Evolutionary conservation across 2,329 filamentous ascomycete species (phyloP).

Genomic region (Pyricularia grisea): DNA sequence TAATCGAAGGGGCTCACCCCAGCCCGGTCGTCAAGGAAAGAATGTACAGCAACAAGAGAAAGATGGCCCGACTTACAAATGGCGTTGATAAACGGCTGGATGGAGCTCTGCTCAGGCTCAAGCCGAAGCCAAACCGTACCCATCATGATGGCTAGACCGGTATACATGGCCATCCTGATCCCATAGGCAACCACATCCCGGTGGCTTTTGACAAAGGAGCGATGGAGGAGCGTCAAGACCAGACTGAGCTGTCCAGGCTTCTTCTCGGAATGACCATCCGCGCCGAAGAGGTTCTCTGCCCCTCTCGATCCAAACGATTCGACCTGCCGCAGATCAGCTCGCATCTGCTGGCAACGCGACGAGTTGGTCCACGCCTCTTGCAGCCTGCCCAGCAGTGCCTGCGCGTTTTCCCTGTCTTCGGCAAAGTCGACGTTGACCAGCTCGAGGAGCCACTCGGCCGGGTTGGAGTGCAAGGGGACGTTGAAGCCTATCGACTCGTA

Average conservation of each 20-base stretch:
- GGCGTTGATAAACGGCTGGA: constrained; percentile 75
- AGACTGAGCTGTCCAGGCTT: constrained; percentile 38
- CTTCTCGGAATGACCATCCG: constrained; percentile 13
- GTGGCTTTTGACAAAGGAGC: constrained; percentile 75
- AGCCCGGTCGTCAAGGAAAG: background rate
- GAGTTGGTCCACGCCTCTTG: constrained; percentile 47
- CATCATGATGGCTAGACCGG: constrained; percentile 74
- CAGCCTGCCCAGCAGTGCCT: constrained; percentile 40
- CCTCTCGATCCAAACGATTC: constrained; percentile 14
- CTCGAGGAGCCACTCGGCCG: constrained; percentile 72
- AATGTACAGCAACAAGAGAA: background rate
- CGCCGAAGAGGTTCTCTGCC: background rate
- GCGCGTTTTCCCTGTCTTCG: constrained; percentile 33
- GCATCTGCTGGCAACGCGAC: constrained; percentile 11
- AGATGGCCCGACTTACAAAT: constrained; percentile 35
- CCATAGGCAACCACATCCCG: constrained; percentile 78
- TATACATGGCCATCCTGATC: constrained; percentile 75
- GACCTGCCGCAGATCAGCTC: constrained; percentile 13
- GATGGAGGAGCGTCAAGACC: constrained; percentile 59
- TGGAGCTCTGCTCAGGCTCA: constrained; percentile 56
- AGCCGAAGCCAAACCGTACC: constrained; percentile 80
- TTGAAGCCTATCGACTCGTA: constrained; percentile 51
- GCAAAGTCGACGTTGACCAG: constrained; percentile 71
- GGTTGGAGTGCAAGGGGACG: constrained; percentile 64
- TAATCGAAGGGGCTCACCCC: too few species aligned